Percentiles rank a stretch among this genome's conserved stretches.
These are phyloP conservation scores for Microstegium vimineum DNA, from an alignment of 176 grass and related monocot genomes.

Conservation along the genomic window DNA sequence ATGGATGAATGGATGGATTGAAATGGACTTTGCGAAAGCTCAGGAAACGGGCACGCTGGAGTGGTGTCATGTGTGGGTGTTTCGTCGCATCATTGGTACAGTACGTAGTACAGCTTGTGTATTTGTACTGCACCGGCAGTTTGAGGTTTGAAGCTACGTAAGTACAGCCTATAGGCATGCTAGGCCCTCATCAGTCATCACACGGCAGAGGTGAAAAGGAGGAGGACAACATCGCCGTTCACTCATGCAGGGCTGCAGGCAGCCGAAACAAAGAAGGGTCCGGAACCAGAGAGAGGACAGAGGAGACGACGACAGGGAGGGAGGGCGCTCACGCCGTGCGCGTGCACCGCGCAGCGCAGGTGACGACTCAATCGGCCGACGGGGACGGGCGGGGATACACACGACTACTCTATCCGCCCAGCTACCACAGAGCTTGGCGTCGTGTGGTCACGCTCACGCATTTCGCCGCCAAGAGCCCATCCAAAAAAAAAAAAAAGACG, in stretches of 20 bases:
- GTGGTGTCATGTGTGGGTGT: neutral
- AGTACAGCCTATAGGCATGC: no score
- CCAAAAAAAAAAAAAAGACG: no score
- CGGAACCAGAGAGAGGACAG: neutral
- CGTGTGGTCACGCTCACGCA: neutral
- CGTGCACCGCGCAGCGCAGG: neutral
- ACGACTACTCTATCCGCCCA: conserved; percentile 15
- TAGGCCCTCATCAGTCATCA: no score
- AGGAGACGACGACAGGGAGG: no score
- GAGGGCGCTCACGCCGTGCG: no score
- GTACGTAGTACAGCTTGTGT: no score
- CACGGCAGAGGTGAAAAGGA: neutral
- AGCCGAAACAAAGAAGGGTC: neutral
- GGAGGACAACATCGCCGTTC: neutral
- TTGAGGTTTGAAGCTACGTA: no score
- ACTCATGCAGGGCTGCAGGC: neutral
- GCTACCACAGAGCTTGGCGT: neutral
- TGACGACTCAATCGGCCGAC: no score
- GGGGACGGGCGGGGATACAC: neutral
- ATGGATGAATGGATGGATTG: neutral
- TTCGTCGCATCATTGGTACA: neutral
- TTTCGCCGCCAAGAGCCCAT: neutral
- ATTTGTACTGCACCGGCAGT: no score
- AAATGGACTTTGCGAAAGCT: neutral
- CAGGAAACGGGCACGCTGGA: neutral